These are phyloP conservation scores for Saturnispora sanitii DNA, from an alignment of 805 yeast species.

Conservation along the genomic window DNA sequence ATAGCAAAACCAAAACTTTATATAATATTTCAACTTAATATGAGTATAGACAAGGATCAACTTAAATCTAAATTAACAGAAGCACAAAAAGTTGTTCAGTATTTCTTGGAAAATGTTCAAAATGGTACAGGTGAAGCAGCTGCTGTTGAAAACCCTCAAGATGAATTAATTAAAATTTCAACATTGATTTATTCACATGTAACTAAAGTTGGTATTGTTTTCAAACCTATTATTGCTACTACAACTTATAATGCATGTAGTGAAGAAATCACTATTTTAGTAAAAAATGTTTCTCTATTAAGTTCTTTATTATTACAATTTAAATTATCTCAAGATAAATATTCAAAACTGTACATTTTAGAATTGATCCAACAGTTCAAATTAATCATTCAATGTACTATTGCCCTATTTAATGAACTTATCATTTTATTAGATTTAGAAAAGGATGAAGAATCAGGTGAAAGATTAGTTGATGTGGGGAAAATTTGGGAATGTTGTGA, in stretches of 20 bases:
- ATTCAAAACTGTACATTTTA: slow-evolving; percentile 23
- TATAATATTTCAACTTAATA: no score
- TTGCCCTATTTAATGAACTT: slow-evolving; percentile 13
- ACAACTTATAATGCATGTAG: slow-evolving; percentile 35
- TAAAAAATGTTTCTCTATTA: slow-evolving; percentile 35
- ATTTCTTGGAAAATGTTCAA: not conserved
- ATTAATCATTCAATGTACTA: slow-evolving; percentile 7
- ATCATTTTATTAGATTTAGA: slow-evolving; percentile 10
- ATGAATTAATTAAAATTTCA: slow-evolving; percentile 50
- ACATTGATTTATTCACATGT: slow-evolving; percentile 61
- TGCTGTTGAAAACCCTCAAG: slow-evolving; percentile 34
- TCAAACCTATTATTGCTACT: slow-evolving; percentile 45
- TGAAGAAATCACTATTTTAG: slow-evolving; percentile 37
- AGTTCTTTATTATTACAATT: slow-evolving; percentile 38
- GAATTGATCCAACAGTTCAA: slow-evolving; percentile 24
- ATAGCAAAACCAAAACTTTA: no score
- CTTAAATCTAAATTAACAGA: no score
- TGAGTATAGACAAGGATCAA: no score
- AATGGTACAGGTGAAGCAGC: slow-evolving; percentile 16
- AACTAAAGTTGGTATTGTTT: slow-evolving; percentile 66
- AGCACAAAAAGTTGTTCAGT: not conserved
- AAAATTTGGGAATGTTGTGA: slow-evolving; percentile 66
- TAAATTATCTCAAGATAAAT: slow-evolving; percentile 26
- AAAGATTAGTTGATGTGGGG: slow-evolving; percentile 52
- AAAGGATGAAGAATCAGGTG: slow-evolving; percentile 20